Percentiles rank a stretch among this genome's conserved stretches.
These are phyloP conservation scores for Pythium folliculosum DNA, from an alignment of 352 stramenopile species.

Conservation along the genomic window DNA sequence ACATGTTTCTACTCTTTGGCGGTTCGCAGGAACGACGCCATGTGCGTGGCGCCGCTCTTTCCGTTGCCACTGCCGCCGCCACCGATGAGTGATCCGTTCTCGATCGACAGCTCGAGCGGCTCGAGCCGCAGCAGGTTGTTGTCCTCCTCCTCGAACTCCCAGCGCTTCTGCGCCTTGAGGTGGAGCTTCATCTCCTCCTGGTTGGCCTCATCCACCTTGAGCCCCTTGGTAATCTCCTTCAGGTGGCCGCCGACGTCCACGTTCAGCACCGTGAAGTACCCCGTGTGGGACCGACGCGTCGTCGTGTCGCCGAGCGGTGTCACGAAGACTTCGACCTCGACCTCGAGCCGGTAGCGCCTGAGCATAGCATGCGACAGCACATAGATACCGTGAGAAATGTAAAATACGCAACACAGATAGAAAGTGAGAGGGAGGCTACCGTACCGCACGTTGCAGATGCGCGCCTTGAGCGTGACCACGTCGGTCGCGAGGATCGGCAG, in stretches of 20 bases:
- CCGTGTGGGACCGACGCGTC: conserved; percentile 53
- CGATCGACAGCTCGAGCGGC: conserved; percentile 35
- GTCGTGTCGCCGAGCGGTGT: conserved; percentile 34
- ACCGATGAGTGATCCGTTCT: conserved; percentile 16
- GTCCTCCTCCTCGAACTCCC: conserved; percentile 56
- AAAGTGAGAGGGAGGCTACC: conserved; percentile 2
- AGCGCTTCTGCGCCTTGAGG: conserved; percentile 59
- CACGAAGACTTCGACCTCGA: conserved; percentile 66
- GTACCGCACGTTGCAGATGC: conserved; percentile 63
- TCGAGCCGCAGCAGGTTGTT: conserved; percentile 47
- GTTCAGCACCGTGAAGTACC: conserved; percentile 66
- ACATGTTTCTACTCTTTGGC: conserved; percentile 9
- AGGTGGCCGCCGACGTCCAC: conserved; percentile 42
- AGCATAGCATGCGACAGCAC: neutral
- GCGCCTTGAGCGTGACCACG: conserved; percentile 63
- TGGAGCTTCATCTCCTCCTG: conserved; percentile 54
- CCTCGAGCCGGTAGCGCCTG: conserved; percentile 56
- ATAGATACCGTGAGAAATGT: neutral
- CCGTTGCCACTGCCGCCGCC: neutral
- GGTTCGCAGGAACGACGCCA: conserved; percentile 15
- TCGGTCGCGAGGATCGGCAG: conserved; percentile 58
- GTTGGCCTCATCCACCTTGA: conserved; percentile 49
- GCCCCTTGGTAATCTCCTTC: conserved; percentile 48
- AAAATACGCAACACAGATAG: neutral
- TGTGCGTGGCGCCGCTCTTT: conserved; percentile 11